Evolutionary conservation across 108 stramenopile genomes (phyloP).

Genomic region (Skeletonema menzelii): DNA sequence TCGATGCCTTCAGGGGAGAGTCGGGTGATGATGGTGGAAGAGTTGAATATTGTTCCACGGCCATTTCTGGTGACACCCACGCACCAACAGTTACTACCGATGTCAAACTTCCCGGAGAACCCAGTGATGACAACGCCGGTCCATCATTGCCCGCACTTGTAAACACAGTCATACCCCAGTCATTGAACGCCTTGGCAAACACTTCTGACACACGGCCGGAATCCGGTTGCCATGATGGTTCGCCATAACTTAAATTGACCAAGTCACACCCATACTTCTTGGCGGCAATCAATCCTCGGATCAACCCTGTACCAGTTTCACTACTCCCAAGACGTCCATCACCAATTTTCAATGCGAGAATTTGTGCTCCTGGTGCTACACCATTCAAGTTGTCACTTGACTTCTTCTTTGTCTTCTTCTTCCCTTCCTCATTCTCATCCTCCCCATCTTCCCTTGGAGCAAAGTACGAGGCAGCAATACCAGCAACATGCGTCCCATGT

Average conservation of each 20-base stretch:
- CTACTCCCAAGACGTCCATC: conserved; percentile 83
- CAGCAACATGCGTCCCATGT: conserved; percentile 94
- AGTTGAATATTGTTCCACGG: conserved; percentile 61
- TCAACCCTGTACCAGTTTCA: conserved; percentile 87
- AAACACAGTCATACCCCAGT: conserved; percentile 77
- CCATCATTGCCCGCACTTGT: conserved; percentile 91
- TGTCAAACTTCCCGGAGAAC: conserved; percentile 79
- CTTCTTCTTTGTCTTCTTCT: neutral
- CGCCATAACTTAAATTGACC: conserved; percentile 90
- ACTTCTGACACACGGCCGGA: conserved; percentile 67
- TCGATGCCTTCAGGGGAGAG: conserved; percentile 29
- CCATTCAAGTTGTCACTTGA: conserved; percentile 56
- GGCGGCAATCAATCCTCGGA: conserved; percentile 81
- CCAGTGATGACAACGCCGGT: conserved; percentile 86
- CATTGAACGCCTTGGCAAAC: conserved; percentile 65
- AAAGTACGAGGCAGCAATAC: conserved; percentile 75
- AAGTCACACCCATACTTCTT: conserved; percentile 76
- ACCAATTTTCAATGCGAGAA: conserved; percentile 89
- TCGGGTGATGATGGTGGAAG: conserved; percentile 7
- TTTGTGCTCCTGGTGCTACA: conserved; percentile 90
- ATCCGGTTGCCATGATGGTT: conserved; percentile 66
- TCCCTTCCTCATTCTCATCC: neutral
- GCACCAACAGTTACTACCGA: conserved; percentile 80
- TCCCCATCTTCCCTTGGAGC: neutral
- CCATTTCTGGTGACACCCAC: conserved; percentile 79